Conservation (phyloP, 306 rosid species). For the Malus sylvestris region DNA sequence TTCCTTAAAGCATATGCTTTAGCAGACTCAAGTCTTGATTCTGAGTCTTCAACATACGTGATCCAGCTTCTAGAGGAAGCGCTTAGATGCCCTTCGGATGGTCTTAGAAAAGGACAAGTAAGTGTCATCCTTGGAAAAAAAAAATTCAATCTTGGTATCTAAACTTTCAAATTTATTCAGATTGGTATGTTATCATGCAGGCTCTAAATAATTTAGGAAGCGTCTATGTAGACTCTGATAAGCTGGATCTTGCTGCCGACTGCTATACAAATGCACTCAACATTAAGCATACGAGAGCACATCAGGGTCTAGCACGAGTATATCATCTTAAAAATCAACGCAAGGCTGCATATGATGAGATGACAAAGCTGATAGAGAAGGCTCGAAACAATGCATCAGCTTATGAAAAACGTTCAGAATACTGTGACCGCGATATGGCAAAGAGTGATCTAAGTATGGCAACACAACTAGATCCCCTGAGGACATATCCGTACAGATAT, state of each 20-base stretch:
- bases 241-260: slow-evolving; percentile 85
- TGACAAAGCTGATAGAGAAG: slow-evolving; percentile 87
- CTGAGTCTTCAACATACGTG: slow-evolving; percentile 56
- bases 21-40: slow-evolving; percentile 71
- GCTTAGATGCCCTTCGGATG: slow-evolving; percentile 89
- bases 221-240: slow-evolving; percentile 75
- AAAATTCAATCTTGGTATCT: slow-evolving; percentile 8
- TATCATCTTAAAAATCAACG: slow-evolving; percentile 69
- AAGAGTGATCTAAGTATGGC: slow-evolving; percentile 76
- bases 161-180: slow-evolving; percentile 13
- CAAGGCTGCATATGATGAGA: slow-evolving; percentile 88
- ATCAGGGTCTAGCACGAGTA: slow-evolving; percentile 93
- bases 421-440: slow-evolving; percentile 95
- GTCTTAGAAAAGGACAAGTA: slow-evolving; percentile 93
- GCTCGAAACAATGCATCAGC: slow-evolving; percentile 83
- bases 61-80: slow-evolving; percentile 80
- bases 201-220: slow-evolving; percentile 87
- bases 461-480: slow-evolving; percentile 70
- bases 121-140: slow-evolving; percentile 15
- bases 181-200: slow-evolving; percentile 34
- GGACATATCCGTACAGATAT: slow-evolving; percentile 93
- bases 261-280: slow-evolving; percentile 83
- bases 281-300: slow-evolving; percentile 89
- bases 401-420: slow-evolving; percentile 88
- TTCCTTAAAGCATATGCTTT: slow-evolving; percentile 84